Base-by-base conservation (phyloP, 1,284 basidiomycete species). In the Moniliella sp. region DNA sequence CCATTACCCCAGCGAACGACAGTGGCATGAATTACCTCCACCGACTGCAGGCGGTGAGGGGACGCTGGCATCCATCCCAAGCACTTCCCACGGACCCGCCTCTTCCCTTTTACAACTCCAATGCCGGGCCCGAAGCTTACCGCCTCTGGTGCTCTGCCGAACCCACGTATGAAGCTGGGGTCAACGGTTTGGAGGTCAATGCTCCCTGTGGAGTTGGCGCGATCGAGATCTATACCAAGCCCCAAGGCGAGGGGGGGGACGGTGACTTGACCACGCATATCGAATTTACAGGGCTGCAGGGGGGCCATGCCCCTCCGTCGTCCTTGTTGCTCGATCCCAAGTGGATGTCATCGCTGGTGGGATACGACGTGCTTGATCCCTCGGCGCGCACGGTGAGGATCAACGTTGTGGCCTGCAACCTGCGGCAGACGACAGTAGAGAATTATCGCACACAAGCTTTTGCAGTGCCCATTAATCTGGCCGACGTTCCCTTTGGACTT, bases 31-130 rank as follows among this genome's bases (percentile, higher is more conserved):
- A 39, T 30, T 45, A 47, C 31, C 18, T 46, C 13, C 47, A 49
- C 19, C 35, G 45, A 8, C 37, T 38, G 4, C 39, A 46, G 26
- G 47, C 45, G 7, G 28, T 37, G 2, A 35, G 47, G 2, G 44
- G 42, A 3, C 30, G 47, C n/a, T 46, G 42, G 39, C 45, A 49
- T 26, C 47, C 45, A 1, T 36, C 32, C 30, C 47, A 40, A 25
- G 25, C 27, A 15, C 26, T 46, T 5, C 35, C 45, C 10, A 28
- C 37, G 4, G 47, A 49, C 18, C 40, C 40, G 14, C 37, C 35
- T 1, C 23, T 44, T 13, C 39, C 44, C 9, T 38, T 32, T 13
- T 23, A 40, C 4, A 5, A 1, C 1, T 23, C 29, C 5, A 36
- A 32, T 23, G 21, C 8, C 17, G 41, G 34, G n/a, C 35, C 28